These are phyloP conservation scores for Tuber melanosporum DNA, from an alignment of 495 filamentous ascomycete species.

Conservation along the genomic window DNA sequence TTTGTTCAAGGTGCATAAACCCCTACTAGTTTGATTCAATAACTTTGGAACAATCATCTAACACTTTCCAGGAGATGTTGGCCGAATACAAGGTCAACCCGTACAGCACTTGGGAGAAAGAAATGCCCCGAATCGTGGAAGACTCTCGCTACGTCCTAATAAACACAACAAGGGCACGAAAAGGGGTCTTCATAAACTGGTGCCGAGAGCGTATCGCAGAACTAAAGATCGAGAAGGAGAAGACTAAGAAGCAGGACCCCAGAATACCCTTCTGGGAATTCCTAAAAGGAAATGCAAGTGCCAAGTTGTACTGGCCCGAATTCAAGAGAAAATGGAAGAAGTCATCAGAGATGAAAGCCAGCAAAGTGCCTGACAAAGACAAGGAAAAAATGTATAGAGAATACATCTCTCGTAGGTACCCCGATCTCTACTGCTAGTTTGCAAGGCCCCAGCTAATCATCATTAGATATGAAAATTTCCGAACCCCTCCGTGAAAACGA, in stretches of 20 bases:
- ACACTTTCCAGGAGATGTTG: slow-evolving; percentile 59
- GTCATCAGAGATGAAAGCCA: slow-evolving; percentile 71
- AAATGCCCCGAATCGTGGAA: slow-evolving; percentile 73
- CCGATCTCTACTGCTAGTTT: neutral
- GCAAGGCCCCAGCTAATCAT: slow-evolving; percentile 12
- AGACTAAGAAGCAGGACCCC: slow-evolving; percentile 77
- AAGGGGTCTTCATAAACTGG: slow-evolving; percentile 79
- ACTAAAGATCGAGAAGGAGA: slow-evolving; percentile 64
- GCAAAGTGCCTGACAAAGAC: slow-evolving; percentile 72
- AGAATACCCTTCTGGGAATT: slow-evolving; percentile 77
- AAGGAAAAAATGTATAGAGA: slow-evolving; percentile 88
- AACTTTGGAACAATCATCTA: slow-evolving; percentile 5
- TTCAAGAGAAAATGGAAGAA: slow-evolving; percentile 87
- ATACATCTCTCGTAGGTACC: slow-evolving; percentile 56
- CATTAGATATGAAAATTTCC: slow-evolving; percentile 59
- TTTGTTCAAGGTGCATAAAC: slow-evolving; percentile 54
- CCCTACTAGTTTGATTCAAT: neutral
- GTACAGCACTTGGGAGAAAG: slow-evolving; percentile 86
- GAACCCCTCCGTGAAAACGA: slow-evolving; percentile 71
- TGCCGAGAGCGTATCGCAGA: slow-evolving; percentile 61
- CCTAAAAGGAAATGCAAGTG: slow-evolving; percentile 69
- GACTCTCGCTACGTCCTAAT: slow-evolving; percentile 82
- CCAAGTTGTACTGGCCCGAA: slow-evolving; percentile 93
- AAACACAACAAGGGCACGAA: slow-evolving; percentile 68
- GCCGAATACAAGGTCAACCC: slow-evolving; percentile 76